Percentiles rank a stretch among this genome's conserved stretches.
phyloP scores from a whole-genome alignment of 305 asterid genomes.

The Fraxinus angustifolia region DNA sequence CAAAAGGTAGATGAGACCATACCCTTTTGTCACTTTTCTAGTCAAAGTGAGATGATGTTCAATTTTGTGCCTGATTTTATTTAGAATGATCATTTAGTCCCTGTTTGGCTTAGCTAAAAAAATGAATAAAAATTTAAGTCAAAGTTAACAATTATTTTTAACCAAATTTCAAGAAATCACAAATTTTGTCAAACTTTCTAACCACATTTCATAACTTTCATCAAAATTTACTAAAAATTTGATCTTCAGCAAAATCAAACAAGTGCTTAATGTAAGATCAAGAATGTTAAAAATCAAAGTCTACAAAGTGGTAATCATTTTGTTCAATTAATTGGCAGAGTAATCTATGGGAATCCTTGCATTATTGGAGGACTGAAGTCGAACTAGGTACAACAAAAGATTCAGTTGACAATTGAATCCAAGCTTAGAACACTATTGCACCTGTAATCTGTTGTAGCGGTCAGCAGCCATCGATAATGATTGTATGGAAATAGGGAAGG shows the following conservation, averaged over 20 bases:
- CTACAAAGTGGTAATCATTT: neutral
- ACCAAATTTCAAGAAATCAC: no score
- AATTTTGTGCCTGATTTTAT: no score
- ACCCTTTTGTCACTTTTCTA: no score
- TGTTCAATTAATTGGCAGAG: neutral
- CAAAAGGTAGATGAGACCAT: no score
- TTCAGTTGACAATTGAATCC: neutral
- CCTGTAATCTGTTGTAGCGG: slow-evolving; percentile 52
- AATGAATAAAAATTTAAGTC: no score
- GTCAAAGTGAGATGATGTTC: no score
- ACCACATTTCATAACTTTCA: no score
- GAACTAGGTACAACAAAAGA: neutral
- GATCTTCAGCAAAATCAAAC: neutral
- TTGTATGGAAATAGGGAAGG: slow-evolving; percentile 66
- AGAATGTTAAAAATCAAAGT: neutral
- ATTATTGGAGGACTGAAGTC: neutral
- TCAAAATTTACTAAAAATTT: no score
- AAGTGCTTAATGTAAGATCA: neutral
- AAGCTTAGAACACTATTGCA: slow-evolving; percentile 31
- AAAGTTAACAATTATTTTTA: no score
- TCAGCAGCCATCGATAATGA: slow-evolving; percentile 87
- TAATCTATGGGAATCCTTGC: neutral
- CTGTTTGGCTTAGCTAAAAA: no score
- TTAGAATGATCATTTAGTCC: no score
- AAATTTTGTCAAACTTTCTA: no score